phyloP scores from a whole-genome alignment of 2,329 filamentous ascomycete species.

The Fusarium sp. region DNA sequence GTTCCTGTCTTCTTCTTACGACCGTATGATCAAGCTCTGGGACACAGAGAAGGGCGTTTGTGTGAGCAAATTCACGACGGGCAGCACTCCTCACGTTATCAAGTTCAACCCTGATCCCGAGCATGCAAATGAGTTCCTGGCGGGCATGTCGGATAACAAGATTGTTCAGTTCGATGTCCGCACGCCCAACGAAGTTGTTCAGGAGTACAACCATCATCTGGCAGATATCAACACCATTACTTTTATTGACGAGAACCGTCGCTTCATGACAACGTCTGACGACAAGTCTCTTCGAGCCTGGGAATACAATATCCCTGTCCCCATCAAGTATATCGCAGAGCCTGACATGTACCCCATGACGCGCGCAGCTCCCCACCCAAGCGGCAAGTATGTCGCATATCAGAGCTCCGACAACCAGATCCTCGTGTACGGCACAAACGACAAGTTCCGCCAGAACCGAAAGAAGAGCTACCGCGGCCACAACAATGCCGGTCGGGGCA shows the following conservation, averaged over 20 bases:
- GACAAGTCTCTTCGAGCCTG: conserved; percentile 96
- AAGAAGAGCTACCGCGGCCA: conserved; percentile 98
- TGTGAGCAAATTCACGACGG: conserved; percentile 87
- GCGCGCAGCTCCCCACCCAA: conserved; percentile 83
- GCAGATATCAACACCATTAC: conserved; percentile 98
- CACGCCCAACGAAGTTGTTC: conserved; percentile 79
- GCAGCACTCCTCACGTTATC: conserved; percentile 94
- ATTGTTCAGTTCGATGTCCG: conserved; percentile 97
- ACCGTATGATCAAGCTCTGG: conserved; percentile 97
- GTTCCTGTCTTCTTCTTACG: conserved; percentile 92
- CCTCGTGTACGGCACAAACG: conserved; percentile 91
- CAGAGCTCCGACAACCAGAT: conserved; percentile 97
- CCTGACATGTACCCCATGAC: conserved; percentile 98
- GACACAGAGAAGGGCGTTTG: conserved; percentile 95
- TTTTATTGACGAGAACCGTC: conserved; percentile 92
- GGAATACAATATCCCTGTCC: conserved; percentile 98
- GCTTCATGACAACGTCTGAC: conserved; percentile 98
- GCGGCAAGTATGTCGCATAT: conserved; percentile 92
- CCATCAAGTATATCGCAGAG: conserved; percentile 98
- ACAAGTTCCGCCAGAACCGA: conserved; percentile 96
- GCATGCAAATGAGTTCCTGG: conserved; percentile 88
- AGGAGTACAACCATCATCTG: conserved; percentile 98
- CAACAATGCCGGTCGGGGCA: conserved; percentile 93
- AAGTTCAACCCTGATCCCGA: conserved; percentile 87
- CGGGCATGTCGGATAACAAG: conserved; percentile 98